Evolutionary conservation across 2,329 filamentous ascomycete species (phyloP).

Genomic region (Epichloe brachyelytri): DNA sequence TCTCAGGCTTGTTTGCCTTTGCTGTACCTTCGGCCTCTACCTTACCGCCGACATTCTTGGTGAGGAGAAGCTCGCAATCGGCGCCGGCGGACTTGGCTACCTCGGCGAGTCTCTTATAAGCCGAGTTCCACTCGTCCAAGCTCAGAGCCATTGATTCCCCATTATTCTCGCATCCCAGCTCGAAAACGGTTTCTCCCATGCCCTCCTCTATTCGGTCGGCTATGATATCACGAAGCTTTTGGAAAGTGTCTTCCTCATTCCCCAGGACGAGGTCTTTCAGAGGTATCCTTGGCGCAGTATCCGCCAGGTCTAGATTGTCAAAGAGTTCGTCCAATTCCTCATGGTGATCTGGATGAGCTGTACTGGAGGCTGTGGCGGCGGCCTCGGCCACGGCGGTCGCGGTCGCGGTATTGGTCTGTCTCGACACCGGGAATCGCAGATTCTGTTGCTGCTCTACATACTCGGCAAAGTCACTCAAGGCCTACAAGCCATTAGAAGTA

Average conservation of each 20-base stretch:
- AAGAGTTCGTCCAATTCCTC: constrained; percentile 88
- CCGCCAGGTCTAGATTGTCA: constrained; percentile 70
- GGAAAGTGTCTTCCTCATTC: constrained; percentile 44
- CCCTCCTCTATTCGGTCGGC: constrained; percentile 64
- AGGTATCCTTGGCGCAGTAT: constrained; percentile 52
- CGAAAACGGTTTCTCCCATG: constrained; percentile 80
- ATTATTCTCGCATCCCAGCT: constrained; percentile 82
- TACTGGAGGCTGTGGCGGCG: constrained; percentile 12
- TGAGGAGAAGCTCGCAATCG: constrained; percentile 71
- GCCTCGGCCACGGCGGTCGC: constrained; percentile 5
- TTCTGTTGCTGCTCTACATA: constrained; percentile 93
- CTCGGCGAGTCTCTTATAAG: constrained; percentile 50
- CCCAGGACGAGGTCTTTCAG: constrained; percentile 67
- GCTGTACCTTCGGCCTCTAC: constrained; percentile 52
- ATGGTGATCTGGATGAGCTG: constrained; percentile 35
- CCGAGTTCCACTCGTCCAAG: constrained; percentile 60
- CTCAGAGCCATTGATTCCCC: constrained; percentile 73
- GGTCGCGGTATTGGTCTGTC: constrained; percentile 7
- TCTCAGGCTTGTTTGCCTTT: constrained; percentile 35
- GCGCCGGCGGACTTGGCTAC: constrained; percentile 55
- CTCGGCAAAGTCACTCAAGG: constrained; percentile 91
- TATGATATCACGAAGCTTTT: constrained; percentile 52
- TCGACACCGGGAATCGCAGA: constrained; percentile 43
- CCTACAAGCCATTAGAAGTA: constrained; percentile 23
- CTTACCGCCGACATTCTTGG: constrained; percentile 75